Base-by-base conservation (phyloP, 1,139 yeast species). In the Saccharomyces hybrid region DNA sequence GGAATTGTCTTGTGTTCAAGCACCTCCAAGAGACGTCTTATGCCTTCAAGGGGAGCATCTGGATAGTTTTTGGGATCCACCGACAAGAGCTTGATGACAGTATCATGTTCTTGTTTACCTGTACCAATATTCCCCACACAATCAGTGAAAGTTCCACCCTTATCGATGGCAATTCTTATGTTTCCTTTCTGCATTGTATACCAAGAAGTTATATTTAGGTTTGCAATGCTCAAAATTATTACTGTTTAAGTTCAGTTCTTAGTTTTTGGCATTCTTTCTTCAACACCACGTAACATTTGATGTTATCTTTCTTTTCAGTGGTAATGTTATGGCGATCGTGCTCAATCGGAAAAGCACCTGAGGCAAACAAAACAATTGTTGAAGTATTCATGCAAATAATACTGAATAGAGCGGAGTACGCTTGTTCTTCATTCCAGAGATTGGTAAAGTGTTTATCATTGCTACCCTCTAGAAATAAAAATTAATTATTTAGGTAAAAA, bases 31-130 rank as follows among this genome's bases (percentile, higher is more conserved):
- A 88, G 79, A 52, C 95, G 73, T 59, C 97, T 76, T 50, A 91
- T 88, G 5, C 96, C 97, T 72, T 90, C 97, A 14, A 91, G 77
- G 4, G 96, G 96, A 0, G 97, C 96, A 75, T 91, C 97, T 4
- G 76, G 73, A 67, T 91, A 90, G 72, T 90, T 90, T 48, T 78
- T 74, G 0, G 97, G 96, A 67, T 91, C 97, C 6, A 86, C 96
- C 1, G 96, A 88, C 30, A 91, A 75, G 47, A 90, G 73, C 70
- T 90, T 90, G 44, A 78, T 73, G 56, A 84, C 77, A 5, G 85
- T 83, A 60, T 81, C 84, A 54, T 76, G 78, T 52, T 74, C 76
- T 49, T 60, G 65, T 50, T 64, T 69, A 23, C 70, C 76, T 47
- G 72, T 70, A 25, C 76, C 76, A 47, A 72, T 75, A 57, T 73